Percentiles rank a stretch among this genome's conserved stretches.
Evolutionary conservation across 805 yeast genomes (phyloP).

Genomic region (Metschnikowia vanudenii): DNA sequence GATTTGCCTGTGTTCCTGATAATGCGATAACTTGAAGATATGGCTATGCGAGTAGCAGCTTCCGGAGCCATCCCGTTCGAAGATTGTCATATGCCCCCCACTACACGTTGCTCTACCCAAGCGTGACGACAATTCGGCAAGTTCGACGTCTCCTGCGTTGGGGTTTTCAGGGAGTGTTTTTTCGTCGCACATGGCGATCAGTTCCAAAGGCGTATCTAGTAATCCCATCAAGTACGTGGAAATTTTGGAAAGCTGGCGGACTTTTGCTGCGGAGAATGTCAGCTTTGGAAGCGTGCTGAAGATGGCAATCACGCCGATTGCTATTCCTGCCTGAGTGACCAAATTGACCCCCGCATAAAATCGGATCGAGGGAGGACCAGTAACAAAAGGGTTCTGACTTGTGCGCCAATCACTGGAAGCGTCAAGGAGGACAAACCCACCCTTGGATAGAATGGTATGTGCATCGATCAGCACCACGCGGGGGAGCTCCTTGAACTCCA

Average conservation of each 20-base stretch:
- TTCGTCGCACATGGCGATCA: constrained; percentile 10
- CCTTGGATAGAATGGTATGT: constrained; percentile 62
- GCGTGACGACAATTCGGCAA: constrained; percentile 32
- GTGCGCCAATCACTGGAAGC: constrained; percentile 73
- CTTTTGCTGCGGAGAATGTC: constrained; percentile 33
- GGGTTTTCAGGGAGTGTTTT: constrained; percentile 7
- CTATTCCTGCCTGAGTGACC: constrained; percentile 35
- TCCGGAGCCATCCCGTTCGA: constrained; percentile 66
- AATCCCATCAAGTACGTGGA: constrained; percentile 44
- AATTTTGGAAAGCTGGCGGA: constrained; percentile 35
- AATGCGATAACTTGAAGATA: constrained; percentile 42
- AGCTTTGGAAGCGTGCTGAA: constrained; percentile 49
- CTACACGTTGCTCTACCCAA: constrained; percentile 60
- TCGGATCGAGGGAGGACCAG: constrained; percentile 54
- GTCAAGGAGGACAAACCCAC: constrained; percentile 54
- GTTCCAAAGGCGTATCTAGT: constrained; percentile 35
- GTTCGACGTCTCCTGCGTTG: constrained; percentile 22
- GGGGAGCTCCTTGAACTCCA: constrained; percentile 51
- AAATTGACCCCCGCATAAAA: constrained; percentile 70
- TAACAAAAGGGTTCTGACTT: constrained; percentile 58
- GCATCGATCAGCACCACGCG: constrained; percentile 62
- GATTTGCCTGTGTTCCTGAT: constrained; percentile 5
- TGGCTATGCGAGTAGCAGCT: constrained; percentile 54
- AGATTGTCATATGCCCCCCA: constrained; percentile 41
- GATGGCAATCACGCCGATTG: constrained; percentile 58